These are phyloP conservation scores for Chrysopogon serrulatus DNA, from an alignment of 176 grass and related monocot genomes.

Conservation along the genomic window DNA sequence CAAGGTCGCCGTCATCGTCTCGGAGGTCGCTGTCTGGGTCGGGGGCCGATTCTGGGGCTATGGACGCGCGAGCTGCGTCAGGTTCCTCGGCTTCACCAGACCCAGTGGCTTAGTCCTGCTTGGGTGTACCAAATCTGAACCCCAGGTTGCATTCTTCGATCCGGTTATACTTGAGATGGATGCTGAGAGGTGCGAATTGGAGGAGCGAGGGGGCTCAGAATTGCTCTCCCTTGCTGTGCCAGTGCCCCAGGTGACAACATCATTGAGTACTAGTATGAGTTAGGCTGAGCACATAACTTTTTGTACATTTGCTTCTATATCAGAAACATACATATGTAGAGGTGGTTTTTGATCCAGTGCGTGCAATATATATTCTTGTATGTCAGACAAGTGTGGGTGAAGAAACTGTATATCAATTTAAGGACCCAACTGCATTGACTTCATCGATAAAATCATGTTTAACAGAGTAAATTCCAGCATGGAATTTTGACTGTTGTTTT, in stretches of 20 bases:
- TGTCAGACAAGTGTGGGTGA: not conserved
- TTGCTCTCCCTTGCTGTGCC: constrained; percentile 70
- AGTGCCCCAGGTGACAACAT: constrained; percentile 19
- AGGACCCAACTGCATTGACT: not conserved
- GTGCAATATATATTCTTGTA: not conserved
- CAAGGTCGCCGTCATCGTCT: constrained; percentile 55
- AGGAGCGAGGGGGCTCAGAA: not conserved
- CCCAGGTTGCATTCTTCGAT: not conserved
- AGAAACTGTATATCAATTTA: not conserved
- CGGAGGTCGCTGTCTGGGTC: constrained; percentile 55
- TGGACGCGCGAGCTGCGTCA: not conserved
- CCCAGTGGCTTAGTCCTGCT: not conserved
- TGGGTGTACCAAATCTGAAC: not conserved
- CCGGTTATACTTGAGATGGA: constrained; percentile 9
- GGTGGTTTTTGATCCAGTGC: not conserved
- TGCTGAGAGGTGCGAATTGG: not conserved
- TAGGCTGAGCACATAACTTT: not conserved
- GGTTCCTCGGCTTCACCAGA: not conserved
- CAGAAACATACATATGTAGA: not conserved
- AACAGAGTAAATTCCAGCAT: not conserved
- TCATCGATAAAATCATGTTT: not conserved
- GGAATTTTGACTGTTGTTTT: not conserved
- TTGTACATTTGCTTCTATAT: constrained; percentile 27
- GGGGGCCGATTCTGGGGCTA: constrained; percentile 24
- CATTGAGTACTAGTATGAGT: constrained; percentile 35